Percentiles rank a stretch among this genome's conserved stretches.
These are phyloP conservation scores for Candida ulmi DNA, from an alignment of 805 yeast genomes.

Conservation along the genomic window DNA sequence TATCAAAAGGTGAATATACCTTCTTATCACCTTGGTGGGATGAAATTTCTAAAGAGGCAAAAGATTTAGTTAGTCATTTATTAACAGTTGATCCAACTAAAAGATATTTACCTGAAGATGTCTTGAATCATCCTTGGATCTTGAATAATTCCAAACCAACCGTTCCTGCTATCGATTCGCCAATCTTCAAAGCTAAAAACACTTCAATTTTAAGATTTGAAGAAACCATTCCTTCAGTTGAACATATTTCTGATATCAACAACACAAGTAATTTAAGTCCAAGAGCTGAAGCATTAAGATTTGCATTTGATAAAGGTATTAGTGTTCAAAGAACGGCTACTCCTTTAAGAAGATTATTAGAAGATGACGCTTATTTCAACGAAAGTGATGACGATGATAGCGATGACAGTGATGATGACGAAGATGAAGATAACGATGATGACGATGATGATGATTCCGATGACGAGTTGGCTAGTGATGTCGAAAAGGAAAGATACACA, in stretches of 20 bases:
- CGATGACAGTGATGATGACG: constrained; percentile 3
- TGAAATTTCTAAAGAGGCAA: constrained; percentile 81
- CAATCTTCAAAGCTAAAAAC: constrained; percentile 19
- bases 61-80: constrained; percentile 75
- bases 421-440: constrained; percentile 5
- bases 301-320: constrained; percentile 80
- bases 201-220: constrained; percentile 21
- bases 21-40: constrained; percentile 87
- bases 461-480: constrained; percentile 6
- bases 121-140: constrained; percentile 77
- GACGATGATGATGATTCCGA: constrained; percentile 10
- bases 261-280: constrained; percentile 42
- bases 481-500: constrained; percentile 6
- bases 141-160: constrained; percentile 35
- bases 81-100: constrained; percentile 74
- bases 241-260: background rate
- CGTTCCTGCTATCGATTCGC: constrained; percentile 46
- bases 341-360: constrained; percentile 19
- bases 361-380: constrained; percentile 22
- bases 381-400: constrained; percentile 19
- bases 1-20: constrained; percentile 63
- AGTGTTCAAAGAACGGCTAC: constrained; percentile 63
- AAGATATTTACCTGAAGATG: constrained; percentile 75
- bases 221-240: constrained; percentile 20
- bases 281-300: constrained; percentile 76